Base-by-base conservation (phyloP, 2,329 filamentous ascomycete genomes). In the Stachybotrys echinatus region DNA sequence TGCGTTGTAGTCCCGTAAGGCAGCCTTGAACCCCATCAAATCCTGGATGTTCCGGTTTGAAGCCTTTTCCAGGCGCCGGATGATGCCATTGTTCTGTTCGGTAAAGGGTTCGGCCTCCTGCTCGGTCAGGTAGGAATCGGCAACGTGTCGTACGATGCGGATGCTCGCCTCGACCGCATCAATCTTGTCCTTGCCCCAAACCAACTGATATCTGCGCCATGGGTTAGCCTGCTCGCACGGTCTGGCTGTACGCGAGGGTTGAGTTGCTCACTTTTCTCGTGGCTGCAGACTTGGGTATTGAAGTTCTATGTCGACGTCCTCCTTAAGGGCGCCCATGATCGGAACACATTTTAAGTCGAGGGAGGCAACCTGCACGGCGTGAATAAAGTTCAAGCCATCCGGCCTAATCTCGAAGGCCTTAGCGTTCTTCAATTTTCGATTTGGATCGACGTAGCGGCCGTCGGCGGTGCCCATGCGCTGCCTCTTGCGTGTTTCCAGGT, bases 211-310 rank as follows among this genome's bases (percentile, higher is more conserved):
- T 47, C 67, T 71, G 47, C 23, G 54, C n/a, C 45, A 55, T 56
- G 44, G 45, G 53, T 63, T 52, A 62, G 54, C 50, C 49, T 31
- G 37, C 45, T 10, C 22, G 18, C 39, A 23, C n/a, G 39, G 37
- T 19, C 10, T 17, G 3, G 42, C 45, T 43, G 23, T 18, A 19
- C 8, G n/a, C 23, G 50, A 39, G 23, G 7, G 12, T 23, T 34
- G 8, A 21, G 19, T 12, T 22, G 52, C 70, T 60, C 73, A 88
- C 83, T 77, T 82, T 69, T 94, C 89, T 48, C 80, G 79, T 46
- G 77, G 76, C 50, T 83, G 80, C 54, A 77, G 74, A 65, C 89
- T 92, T 10, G 94, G 92, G 67, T 97, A 97, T 66, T 94, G 88
- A 58, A 97, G 72, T 62, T 85, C 74, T 52, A 95, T 80, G 12